Evolutionary conservation across 83 land plant species (phyloP).

Genomic region (Picea mariana): DNA sequence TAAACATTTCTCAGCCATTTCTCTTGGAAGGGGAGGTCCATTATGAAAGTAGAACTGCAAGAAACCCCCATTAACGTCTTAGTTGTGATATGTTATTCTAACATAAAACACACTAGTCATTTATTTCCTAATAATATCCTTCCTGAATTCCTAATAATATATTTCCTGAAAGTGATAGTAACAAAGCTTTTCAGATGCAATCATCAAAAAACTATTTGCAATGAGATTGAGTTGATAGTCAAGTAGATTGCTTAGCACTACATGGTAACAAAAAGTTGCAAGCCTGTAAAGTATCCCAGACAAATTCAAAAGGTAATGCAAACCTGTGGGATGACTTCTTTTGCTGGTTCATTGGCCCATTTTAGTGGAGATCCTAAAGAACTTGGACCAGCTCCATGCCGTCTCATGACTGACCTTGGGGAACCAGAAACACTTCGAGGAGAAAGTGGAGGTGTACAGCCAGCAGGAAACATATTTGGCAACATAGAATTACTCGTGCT

Average conservation of each 20-base stretch:
- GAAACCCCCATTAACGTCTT: not conserved
- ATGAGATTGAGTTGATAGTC: not conserved
- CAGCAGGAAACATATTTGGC: conserved; percentile 88
- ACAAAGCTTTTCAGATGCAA: not conserved
- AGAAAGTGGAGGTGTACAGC: conserved; percentile 94
- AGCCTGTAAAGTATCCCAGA: not conserved
- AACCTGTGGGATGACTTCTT: conserved; percentile 92
- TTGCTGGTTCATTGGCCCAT: conserved; percentile 79
- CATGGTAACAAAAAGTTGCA: not conserved
- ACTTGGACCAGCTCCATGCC: conserved; percentile 61
- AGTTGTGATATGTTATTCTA: not conserved
- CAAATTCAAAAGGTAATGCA: not conserved
- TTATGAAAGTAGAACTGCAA: conserved; percentile 94
- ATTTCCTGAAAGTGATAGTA: too few relatives aligned
- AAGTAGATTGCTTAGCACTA: not conserved
- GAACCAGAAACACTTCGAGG: conserved; percentile 93
- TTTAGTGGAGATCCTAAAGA: conserved; percentile 78
- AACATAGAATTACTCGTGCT: conserved; percentile 40
- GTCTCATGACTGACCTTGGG: conserved; percentile 71
- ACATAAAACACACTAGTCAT: not conserved
- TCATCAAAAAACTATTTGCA: not conserved
- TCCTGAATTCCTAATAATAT: conserved; percentile 6
- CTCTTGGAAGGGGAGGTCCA: conserved; percentile 88
- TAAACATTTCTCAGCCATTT: conserved; percentile 72
- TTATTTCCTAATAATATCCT: not conserved